phyloP scores from a whole-genome alignment of 805 yeast species.

The Trichomonascus vanleenenianus region DNA sequence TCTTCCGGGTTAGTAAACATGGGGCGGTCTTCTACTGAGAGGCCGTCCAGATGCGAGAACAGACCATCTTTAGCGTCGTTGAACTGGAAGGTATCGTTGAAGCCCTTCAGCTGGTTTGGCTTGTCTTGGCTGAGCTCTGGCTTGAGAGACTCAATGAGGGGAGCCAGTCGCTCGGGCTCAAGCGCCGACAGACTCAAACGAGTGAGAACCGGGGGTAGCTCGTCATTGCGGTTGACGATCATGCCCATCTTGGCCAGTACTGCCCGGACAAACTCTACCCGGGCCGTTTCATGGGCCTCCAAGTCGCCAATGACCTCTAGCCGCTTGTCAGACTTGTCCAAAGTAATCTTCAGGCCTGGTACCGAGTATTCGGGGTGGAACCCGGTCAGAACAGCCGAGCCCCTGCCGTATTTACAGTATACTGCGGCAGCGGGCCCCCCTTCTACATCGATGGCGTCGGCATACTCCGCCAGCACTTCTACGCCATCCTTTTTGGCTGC shows the following conservation, averaged over 20 bases:
- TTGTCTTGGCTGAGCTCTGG: conserved; percentile 29
- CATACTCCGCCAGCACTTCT: conserved; percentile 66
- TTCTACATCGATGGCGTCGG: conserved; percentile 46
- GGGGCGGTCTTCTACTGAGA: conserved; percentile 1
- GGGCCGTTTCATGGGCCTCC: conserved; percentile 34
- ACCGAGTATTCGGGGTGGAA: conserved; percentile 83
- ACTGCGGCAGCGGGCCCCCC: conserved; percentile 62
- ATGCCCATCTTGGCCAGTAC: conserved; percentile 57
- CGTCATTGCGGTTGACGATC: conserved; percentile 42
- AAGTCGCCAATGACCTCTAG: conserved; percentile 36
- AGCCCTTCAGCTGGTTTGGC: conserved; percentile 38
- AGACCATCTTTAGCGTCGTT: conserved; percentile 6
- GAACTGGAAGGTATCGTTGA: conserved; percentile 48
- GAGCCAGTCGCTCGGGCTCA: conserved; percentile 24
- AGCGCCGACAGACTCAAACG: conserved; percentile 52
- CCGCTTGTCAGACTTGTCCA: conserved; percentile 17
- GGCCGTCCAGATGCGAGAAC: conserved; percentile 2
- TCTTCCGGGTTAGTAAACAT: conserved; percentile 35
- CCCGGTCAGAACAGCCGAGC: conserved; percentile 71
- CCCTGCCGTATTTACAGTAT: conserved; percentile 59
- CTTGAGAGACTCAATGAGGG: conserved; percentile 30
- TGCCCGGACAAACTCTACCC: conserved; percentile 50
- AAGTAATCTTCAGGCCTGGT: conserved; percentile 34
- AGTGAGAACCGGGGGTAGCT: conserved; percentile 53
- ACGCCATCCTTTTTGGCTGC: conserved; percentile 48